These are phyloP conservation scores for Coniochaeta prunicola DNA, from an alignment of 2,329 filamentous ascomycete species.

Conservation along the genomic window DNA sequence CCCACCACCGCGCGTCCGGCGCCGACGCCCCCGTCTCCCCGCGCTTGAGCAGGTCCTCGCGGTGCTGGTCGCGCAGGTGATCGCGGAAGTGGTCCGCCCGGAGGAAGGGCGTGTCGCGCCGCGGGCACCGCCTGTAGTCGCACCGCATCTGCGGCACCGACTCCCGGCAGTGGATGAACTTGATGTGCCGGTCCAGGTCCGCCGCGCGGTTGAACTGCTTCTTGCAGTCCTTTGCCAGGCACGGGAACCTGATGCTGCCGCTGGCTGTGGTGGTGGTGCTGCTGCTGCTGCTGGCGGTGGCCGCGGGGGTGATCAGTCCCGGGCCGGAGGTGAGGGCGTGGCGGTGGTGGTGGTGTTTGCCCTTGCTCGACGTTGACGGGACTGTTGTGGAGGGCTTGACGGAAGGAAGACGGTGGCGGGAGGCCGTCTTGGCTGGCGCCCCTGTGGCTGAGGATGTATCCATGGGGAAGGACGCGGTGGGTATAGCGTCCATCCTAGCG, in stretches of 20 bases:
- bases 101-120: slow-evolving; percentile 38
- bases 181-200: slow-evolving; percentile 46
- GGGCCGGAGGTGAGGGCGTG: neutral
- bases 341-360: neutral
- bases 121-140: slow-evolving; percentile 43
- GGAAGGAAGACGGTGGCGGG: neutral
- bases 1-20: slow-evolving; percentile 14
- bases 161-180: slow-evolving; percentile 40
- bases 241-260: slow-evolving; percentile 19
- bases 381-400: neutral
- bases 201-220: slow-evolving; percentile 43
- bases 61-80: slow-evolving; percentile 48
- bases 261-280: neutral
- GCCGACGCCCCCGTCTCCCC: slow-evolving; percentile 16
- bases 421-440: neutral
- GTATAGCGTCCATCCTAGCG: neutral
- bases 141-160: slow-evolving; percentile 30
- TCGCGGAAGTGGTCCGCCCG: slow-evolving; percentile 51
- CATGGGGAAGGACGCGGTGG: neutral
- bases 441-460: neutral
- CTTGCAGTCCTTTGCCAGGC: slow-evolving; percentile 33
- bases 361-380: no score
- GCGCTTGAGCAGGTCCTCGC: slow-evolving; percentile 45
- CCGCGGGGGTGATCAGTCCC: neutral
- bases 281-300: neutral